Evolutionary conservation across 2,329 filamentous ascomycete genomes (phyloP), one percentile per base, ranked within the genome.

Genomic region (Botrytis galanthina): DNA sequence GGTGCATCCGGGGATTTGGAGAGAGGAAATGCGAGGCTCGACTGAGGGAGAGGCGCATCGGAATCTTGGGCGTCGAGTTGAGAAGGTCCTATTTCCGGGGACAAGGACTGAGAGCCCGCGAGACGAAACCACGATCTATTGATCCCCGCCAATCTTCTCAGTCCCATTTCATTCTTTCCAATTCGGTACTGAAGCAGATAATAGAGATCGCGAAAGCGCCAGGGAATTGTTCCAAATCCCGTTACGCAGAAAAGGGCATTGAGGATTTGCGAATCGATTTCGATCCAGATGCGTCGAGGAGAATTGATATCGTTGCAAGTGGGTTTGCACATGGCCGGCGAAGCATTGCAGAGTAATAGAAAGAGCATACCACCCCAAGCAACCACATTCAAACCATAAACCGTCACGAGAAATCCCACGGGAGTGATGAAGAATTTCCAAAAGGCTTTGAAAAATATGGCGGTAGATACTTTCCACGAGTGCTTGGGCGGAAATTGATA

Each of bases 281-380:
- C 94, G 77, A 97, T 89, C 94, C 94, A 97, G 74, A 90, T 90
- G 32, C 92, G 86, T n/a, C 93, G 89, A 2, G 93, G 90, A 0
- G 92, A 94, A 78, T 93, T 85, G 80, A 93, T 90, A 77, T 92
- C 86, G 80, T 93, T 87, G 83, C 93, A 95, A 51, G 84, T 84
- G 0, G 87, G 90, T 77, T 86, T 84, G 84, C 93, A 94, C 92
- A 94, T 94, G 74, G 89, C 89, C 10, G 91, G 90, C 3, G 89
- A 85, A 73, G 87, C 93, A 78, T 94, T 93, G 84, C 91, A 92
- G 39, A 97, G 88, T 3, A 97, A 85, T 29, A 97, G 84, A 83
- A 97, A 97, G 48, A 97, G 86, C 94, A 97, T 97, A 73, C 92
- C 93, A 70, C 94, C 94, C 94, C 94, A 97, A 0, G 92, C 94